Evolutionary conservation across 305 asterid species (phyloP).

Genomic region (Fraxinus sp.): DNA sequence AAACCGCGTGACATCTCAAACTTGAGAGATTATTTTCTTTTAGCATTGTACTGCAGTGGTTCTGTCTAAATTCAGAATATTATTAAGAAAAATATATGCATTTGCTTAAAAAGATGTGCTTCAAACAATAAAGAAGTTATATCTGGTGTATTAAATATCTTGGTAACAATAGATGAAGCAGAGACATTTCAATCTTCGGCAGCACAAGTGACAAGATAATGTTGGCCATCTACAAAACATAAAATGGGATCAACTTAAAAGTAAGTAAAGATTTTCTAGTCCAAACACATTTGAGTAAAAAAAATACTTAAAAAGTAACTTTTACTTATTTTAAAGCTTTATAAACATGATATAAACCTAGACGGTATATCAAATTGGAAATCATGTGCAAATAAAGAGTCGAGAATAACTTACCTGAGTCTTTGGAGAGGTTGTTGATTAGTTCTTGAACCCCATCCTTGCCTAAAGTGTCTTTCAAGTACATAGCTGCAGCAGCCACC

Average conservation of each 20-base stretch:
- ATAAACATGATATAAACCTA: background rate
- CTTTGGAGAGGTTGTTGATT: conserved; percentile 79
- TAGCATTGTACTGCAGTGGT: background rate
- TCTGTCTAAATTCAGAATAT: background rate
- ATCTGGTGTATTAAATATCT: background rate
- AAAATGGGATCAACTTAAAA: background rate
- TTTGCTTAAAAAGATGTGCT: background rate
- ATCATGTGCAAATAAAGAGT: background rate
- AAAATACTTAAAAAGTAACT: background rate
- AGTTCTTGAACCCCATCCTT: conserved; percentile 78
- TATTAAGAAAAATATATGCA: background rate
- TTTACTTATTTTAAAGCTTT: background rate
- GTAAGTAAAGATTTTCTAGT: background rate
- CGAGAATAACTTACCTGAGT: conserved; percentile 44
- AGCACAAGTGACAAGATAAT: background rate
- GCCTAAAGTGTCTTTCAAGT: conserved; percentile 75
- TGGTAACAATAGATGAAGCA: background rate
- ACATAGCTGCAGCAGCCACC: conserved; percentile 72
- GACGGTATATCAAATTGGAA: background rate
- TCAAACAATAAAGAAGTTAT: background rate
- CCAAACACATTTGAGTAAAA: background rate
- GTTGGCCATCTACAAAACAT: background rate
- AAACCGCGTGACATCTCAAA: background rate
- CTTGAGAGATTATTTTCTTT: background rate
- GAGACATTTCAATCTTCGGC: background rate